Evolutionary conservation across 108 stramenopile genomes (phyloP).

Genomic region (Conticribra guillardii): DNA sequence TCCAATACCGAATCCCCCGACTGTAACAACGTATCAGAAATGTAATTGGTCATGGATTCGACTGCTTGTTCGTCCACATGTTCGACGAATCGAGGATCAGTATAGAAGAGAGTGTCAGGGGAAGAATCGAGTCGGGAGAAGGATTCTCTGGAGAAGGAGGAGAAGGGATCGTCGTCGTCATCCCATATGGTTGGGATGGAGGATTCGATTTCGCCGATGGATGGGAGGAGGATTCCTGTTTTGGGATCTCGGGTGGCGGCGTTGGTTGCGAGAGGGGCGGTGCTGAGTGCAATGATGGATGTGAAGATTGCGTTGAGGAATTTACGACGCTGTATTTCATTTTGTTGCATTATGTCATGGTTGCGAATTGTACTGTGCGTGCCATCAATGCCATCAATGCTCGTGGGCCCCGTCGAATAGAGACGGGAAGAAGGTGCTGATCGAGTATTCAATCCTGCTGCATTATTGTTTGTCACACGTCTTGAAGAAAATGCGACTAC

Average conservation of each 20-base stretch:
- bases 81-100: slow-evolving; percentile 82
- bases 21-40: slow-evolving; percentile 54
- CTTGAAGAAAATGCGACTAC: too few species aligned
- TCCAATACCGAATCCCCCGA: slow-evolving; percentile 69
- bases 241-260: slow-evolving; percentile 69
- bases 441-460: too few species aligned
- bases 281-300: not conserved
- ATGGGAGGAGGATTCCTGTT: slow-evolving; percentile 75
- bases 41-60: slow-evolving; percentile 67
- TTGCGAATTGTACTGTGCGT: too few species aligned
- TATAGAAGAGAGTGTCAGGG: slow-evolving; percentile 72
- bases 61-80: slow-evolving; percentile 86
- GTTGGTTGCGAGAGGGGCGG: slow-evolving; percentile 12
- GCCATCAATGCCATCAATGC: too few species aligned
- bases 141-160: slow-evolving; percentile 12
- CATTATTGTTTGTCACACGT: too few species aligned
- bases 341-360: not conserved
- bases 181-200: slow-evolving; percentile 73
- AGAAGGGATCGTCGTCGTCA: slow-evolving; percentile 70
- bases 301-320: not conserved
- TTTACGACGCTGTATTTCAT: not conserved
- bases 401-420: too few species aligned
- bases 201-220: slow-evolving; percentile 75
- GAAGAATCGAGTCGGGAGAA: slow-evolving; percentile 74
- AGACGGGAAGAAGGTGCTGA: too few species aligned